Evolutionary conservation across 371 early-diverging fungal species (phyloP).

Genomic region (Saksenaea oblongispora): DNA sequence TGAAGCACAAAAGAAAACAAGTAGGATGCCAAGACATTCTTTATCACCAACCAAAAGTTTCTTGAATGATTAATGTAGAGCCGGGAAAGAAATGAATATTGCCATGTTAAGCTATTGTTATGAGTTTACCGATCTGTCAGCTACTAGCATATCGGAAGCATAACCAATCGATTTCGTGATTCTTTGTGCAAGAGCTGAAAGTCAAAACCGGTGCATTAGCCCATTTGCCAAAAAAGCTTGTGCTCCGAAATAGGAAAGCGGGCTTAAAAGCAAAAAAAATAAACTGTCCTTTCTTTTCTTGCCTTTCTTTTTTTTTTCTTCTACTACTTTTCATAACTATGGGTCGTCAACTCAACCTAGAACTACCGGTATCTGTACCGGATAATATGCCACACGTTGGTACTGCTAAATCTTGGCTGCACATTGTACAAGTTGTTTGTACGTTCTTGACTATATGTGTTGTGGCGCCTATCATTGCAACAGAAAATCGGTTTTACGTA

Average conservation of each 20-base stretch:
- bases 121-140: too few relatives aligned
- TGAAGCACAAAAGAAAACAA: too few relatives aligned
- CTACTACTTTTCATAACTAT: slow-evolving; percentile 6
- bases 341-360: slow-evolving; percentile 15
- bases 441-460: slow-evolving; percentile 33
- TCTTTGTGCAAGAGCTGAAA: too few relatives aligned
- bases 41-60: too few relatives aligned
- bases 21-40: too few relatives aligned
- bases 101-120: too few relatives aligned
- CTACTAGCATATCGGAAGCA: too few relatives aligned
- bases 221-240: neutral
- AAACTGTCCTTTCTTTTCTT: neutral
- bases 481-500: slow-evolving; percentile 33
- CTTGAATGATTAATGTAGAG: too few relatives aligned
- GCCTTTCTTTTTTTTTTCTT: neutral
- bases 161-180: too few relatives aligned
- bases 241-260: slow-evolving; percentile 1
- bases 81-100: too few relatives aligned
- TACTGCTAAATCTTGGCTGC: slow-evolving; percentile 27
- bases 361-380: slow-evolving; percentile 26
- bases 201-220: too few relatives aligned
- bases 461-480: slow-evolving; percentile 34
- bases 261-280: neutral
- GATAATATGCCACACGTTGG: slow-evolving; percentile 26
- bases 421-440: slow-evolving; percentile 25